Percentiles rank a stretch among this genome's conserved stretches.
Evolutionary conservation across 176 grass and related monocot genomes (phyloP).

Genomic region (Oryza glumipatula): DNA sequence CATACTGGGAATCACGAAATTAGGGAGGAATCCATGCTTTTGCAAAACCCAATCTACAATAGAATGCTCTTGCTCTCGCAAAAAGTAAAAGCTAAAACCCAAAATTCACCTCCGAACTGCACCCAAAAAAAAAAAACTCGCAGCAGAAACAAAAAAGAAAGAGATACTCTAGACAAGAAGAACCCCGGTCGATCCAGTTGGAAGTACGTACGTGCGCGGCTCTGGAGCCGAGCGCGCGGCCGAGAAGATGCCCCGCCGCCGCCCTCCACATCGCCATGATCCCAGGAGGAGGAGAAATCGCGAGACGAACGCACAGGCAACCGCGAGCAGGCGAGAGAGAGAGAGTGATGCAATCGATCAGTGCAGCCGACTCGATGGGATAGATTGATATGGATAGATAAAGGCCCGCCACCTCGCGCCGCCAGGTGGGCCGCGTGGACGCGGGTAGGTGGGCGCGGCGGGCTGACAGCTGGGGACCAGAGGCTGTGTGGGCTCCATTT

Average conservation of each 20-base stretch:
- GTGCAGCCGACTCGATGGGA: too few species aligned
- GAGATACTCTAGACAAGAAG: not conserved
- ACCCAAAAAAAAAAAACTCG: not conserved
- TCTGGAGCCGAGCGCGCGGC: slow-evolving; percentile 38
- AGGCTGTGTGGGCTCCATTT: too few species aligned
- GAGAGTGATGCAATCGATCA: too few species aligned
- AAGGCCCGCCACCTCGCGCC: too few species aligned
- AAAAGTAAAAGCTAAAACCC: not conserved
- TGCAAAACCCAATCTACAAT: not conserved
- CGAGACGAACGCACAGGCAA: not conserved
- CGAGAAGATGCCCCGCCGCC: slow-evolving; percentile 40
- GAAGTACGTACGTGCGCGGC: slow-evolving; percentile 28
- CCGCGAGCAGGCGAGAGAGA: not conserved
- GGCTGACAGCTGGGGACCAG: too few species aligned
- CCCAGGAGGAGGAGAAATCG: not conserved
- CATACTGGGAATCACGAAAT: not conserved
- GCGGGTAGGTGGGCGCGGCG: not conserved
- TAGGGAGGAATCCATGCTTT: not conserved
- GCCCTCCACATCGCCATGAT: slow-evolving; percentile 60
- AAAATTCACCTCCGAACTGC: not conserved
- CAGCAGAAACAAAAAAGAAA: not conserved
- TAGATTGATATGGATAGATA: too few species aligned
- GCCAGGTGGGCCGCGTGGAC: not conserved
- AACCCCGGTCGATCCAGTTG: not conserved
- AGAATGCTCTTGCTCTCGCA: not conserved